Base-by-base conservation (phyloP, 495 filamentous ascomycete species). In the Hypoxylon fragiforme region DNA sequence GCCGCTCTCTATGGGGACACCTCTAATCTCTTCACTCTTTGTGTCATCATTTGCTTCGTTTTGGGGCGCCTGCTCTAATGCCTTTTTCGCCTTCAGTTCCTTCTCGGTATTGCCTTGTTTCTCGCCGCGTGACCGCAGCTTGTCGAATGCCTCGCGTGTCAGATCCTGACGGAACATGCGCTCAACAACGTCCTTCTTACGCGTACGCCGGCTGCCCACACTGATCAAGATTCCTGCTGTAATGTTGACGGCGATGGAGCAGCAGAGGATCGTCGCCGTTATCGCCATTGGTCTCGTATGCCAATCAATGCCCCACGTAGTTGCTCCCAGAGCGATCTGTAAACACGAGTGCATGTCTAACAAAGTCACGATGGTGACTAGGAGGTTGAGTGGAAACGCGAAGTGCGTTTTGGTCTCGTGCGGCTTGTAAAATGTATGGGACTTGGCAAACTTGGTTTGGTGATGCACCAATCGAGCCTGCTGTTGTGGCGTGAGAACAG, bases 361-460 rank as follows among this genome's bases (percentile, higher is more conserved):
- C n/a, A 92, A 68, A 14, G 87, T 75, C 2, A 90, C 84, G 30
- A 90, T 81, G 30, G 86, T 78, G 32, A 91, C 73, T 21, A 91
- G 80, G 14, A 89, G 71, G 28, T 80, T 79, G 6, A 88, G 74
- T 0, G 89, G 88, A 59, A 91, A 92, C 5, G 89, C 88, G 62
- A 85, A 78, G 62, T 92, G 89, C 1, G 88, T 91, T 31, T 80
- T 70, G 0, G 88, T 91, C 71, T 91, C 89, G 70, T 92, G 87
- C 0, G 89, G 89, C 64, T 89, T 89, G 74, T 91, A 92, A 69
- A 90, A 92, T 1, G 86, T 88, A 62, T 92, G 89, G 0, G 84
- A 86, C 43, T 83, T 87, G 57, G 84, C 75, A 54, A 91, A 86
- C 60, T 90, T 91, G 24, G 71, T 76, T 58, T 90, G 85, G 62